These are phyloP conservation scores for Quercus bicolor DNA, from an alignment of 306 rosid species.

Conservation along the genomic window DNA sequence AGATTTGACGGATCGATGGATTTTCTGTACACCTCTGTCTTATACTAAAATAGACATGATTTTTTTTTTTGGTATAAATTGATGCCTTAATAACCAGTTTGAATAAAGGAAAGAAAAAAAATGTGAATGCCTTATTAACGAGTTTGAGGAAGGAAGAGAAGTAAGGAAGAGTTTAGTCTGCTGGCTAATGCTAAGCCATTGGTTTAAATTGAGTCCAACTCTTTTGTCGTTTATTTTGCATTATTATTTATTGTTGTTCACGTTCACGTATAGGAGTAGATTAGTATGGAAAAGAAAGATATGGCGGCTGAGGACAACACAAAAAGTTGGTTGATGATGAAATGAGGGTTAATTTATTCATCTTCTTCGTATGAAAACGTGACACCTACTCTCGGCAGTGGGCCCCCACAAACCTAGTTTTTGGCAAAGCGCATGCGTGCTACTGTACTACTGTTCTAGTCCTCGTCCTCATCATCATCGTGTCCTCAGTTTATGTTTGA, in stretches of 20 bases:
- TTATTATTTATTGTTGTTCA: no score
- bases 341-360: no score
- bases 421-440: not conserved
- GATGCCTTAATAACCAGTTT: no score
- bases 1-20: no score
- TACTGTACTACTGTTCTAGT: not conserved
- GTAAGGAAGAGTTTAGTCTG: no score
- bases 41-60: no score
- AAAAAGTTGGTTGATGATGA: not conserved
- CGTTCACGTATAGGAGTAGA: not conserved
- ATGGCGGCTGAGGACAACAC: not conserved
- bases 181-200: not conserved
- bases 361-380: not conserved
- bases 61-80: no score
- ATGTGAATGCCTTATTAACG: no score
- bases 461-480: not conserved
- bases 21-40: no score
- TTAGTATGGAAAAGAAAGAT: not conserved
- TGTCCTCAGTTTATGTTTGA: no score
- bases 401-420: not conserved
- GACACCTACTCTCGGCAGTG: not conserved
- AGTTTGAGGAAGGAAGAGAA: no score
- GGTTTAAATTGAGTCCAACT: not conserved
- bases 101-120: no score
- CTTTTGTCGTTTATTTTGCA: not conserved